Evolutionary conservation across 306 rosid genomes (phyloP), one percentile per base, ranked within the genome.

Genomic region (Prunus mongolica): DNA sequence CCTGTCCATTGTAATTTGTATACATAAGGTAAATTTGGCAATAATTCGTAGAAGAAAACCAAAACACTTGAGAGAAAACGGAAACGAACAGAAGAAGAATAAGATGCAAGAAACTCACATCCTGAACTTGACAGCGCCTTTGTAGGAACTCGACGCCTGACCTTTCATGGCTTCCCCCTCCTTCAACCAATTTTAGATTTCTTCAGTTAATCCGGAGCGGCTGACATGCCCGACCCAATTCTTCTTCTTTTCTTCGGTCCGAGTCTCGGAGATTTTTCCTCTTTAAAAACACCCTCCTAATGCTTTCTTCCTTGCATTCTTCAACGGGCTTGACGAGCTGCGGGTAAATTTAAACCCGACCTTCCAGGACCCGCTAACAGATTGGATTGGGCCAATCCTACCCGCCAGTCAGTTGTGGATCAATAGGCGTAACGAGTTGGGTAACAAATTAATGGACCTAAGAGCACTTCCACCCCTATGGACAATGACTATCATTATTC

Each of bases 81-180:
- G 11, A 8, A 1, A 12, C 50, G 44, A 38, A 38, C 44, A 28
- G 24, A 22, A 6, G 19, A 30, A 11, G 18, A 13, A 12, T 30
- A 18, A 28, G 69, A 56, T 56, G 16, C 2, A 12, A 34, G n/a
- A 47, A 32, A 32, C 86, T 80, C 72, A 93, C 97, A 91, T 90
- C 57, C 93, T 85, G 89, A 94, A 91, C 81, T 91, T 90, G 20
- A 96, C 91, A 74, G 85, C 12, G 66, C 76, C 78, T 79, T 78
- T 85, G 76, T 83, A 86, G 62, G 82, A 83, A 76, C 76, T 78
- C 24, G 91, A 85, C 49, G 81, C 28, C 34, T 90, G 87, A 45
- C 87, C 80, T 79, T 94, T 91, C 98, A 91, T 91, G 52, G 65
- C 38, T 24, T 9, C 71, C 61, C 56, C 46, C 44, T 73, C 57